phyloP scores from a whole-genome alignment of 805 yeast genomes.

The Metschnikowia picachoensis region DNA sequence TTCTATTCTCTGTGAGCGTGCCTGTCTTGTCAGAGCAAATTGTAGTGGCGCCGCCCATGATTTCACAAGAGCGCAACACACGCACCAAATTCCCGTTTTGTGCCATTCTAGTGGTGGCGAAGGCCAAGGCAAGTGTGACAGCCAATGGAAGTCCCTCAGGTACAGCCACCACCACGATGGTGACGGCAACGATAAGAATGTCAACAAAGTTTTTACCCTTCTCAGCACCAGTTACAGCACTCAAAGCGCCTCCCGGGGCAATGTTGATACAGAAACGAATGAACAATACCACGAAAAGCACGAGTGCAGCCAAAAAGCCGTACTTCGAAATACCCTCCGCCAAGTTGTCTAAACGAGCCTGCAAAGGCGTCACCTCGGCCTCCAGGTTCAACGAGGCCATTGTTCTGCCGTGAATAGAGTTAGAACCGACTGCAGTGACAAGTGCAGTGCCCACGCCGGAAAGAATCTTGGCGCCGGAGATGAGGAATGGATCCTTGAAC shows the following conservation, averaged over 20 bases:
- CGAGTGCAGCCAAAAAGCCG: constrained; percentile 79
- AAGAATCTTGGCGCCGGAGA: constrained; percentile 85
- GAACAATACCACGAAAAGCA: constrained; percentile 78
- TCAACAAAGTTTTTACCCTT: constrained; percentile 84
- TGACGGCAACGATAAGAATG: constrained; percentile 84
- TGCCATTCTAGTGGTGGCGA: constrained; percentile 98
- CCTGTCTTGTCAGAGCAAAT: constrained; percentile 98
- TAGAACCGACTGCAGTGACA: constrained; percentile 84
- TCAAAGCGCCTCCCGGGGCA: constrained; percentile 46
- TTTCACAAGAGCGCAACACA: constrained; percentile 89
- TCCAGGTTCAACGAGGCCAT: constrained; percentile 76
- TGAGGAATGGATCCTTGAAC: constrained; percentile 73
- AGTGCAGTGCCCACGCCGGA: constrained; percentile 84
- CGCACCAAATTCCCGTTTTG: constrained; percentile 95
- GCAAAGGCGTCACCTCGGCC: constrained; percentile 84
- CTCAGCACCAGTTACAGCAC: constrained; percentile 52
- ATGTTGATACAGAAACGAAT: constrained; percentile 66
- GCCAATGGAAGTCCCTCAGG: constrained; percentile 99
- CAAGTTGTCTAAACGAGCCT: constrained; percentile 69
- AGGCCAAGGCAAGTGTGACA: constrained; percentile 92
- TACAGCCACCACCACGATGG: constrained; percentile 96
- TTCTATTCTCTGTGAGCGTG: constrained; percentile 87
- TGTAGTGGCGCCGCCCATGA: constrained; percentile 98
- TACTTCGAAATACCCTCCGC: constrained; percentile 95
- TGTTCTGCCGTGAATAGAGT: constrained; percentile 90